Evolutionary conservation across 495 filamentous ascomycete genomes (phyloP), one percentile per base, ranked within the genome.

Genomic region (Penicillium paxilli): DNA sequence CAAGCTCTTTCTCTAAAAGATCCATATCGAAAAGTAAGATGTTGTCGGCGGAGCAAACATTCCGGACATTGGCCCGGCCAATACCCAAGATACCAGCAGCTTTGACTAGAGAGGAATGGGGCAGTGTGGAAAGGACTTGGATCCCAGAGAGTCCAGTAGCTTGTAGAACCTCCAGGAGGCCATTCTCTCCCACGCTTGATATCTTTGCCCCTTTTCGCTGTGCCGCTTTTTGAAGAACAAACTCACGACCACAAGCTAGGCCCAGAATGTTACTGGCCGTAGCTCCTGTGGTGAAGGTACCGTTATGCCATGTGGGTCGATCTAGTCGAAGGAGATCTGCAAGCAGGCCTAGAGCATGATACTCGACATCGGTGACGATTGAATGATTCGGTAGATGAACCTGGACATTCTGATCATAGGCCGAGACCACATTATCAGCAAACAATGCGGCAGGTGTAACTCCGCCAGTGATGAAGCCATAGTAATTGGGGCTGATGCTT

Each of bases 391-490:
- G 83, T 19, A 97, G 73, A 71, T 96, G 91, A 9, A 97, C 90
- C 46, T 84, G 80, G n/a, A 91, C 84, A 64, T 91, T 96, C 55
- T 94, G 89, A 64, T 96, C 92, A 38, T 84, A 83, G 2, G 81
- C 79, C 8, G 83, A 86, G 44, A 92, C 91, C 11, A 96, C 71
- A 61, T 87, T 84, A 65, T 98, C 92, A 0, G 89, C 93, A n/a
- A 90, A 80, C 28, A 86, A 75, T 25, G 91, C 91, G n/a, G 90
- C 83, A 0, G 91, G 90, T 2, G 90, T 90, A 25, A 76, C 71
- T 14, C 90, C 89, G 17, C 93, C 93, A 0, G 87, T 95, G 6
- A 98, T 85, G 63, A 96, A 96, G 21, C 91, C 92, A 69, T 88
- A 94, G 75, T 96, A 98, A 54, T 79, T 77, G 25, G 83, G 66